Conservation (phyloP, 495 filamentous ascomycete genomes). For the Schizothecium vesticola region DNA sequence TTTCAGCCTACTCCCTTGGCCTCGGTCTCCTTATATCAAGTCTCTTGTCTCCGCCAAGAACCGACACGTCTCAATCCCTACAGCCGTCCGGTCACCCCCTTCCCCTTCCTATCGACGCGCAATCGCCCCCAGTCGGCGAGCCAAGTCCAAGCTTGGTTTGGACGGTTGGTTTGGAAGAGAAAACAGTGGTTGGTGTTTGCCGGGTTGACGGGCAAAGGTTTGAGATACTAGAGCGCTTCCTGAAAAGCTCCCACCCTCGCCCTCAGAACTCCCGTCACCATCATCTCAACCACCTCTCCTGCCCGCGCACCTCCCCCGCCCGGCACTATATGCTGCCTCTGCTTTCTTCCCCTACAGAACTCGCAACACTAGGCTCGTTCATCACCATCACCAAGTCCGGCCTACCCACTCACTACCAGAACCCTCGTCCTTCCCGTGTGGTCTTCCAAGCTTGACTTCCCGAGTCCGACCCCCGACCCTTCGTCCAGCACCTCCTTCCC, state of each 20-base stretch:
- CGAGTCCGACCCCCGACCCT: slow-evolving; percentile 26
- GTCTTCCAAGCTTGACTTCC: slow-evolving; percentile 13
- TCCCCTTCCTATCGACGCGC: not conserved
- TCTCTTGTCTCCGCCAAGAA: slow-evolving; percentile 2
- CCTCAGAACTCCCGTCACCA: slow-evolving; percentile 8
- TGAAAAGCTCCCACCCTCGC: slow-evolving; percentile 19
- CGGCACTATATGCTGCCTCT: slow-evolving; percentile 2
- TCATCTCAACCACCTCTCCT: slow-evolving; percentile 2
- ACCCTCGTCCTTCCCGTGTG: slow-evolving; percentile 17
- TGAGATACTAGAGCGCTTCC: slow-evolving; percentile 31
- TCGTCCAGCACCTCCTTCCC: slow-evolving; percentile 23
- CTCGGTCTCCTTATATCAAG: slow-evolving; percentile 6
- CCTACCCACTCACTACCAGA: slow-evolving; percentile 13
- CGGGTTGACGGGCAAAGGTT: slow-evolving; percentile 34
- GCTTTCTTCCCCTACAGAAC: not conserved
- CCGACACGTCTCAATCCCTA: not conserved
- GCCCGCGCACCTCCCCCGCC: slow-evolving; percentile 7
- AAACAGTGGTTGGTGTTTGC: slow-evolving; percentile 17
- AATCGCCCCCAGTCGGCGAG: not conserved
- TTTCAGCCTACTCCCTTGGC: not conserved
- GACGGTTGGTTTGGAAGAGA: slow-evolving; percentile 16
- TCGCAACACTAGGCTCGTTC: slow-evolving; percentile 10
- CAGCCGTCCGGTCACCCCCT: not conserved
- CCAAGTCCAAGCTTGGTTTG: not conserved
- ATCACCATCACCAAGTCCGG: slow-evolving; percentile 6